These are phyloP conservation scores for Ophiocordyceps camponoti-leonardi DNA, from an alignment of 2,329 filamentous ascomycete species.

Conservation along the genomic window DNA sequence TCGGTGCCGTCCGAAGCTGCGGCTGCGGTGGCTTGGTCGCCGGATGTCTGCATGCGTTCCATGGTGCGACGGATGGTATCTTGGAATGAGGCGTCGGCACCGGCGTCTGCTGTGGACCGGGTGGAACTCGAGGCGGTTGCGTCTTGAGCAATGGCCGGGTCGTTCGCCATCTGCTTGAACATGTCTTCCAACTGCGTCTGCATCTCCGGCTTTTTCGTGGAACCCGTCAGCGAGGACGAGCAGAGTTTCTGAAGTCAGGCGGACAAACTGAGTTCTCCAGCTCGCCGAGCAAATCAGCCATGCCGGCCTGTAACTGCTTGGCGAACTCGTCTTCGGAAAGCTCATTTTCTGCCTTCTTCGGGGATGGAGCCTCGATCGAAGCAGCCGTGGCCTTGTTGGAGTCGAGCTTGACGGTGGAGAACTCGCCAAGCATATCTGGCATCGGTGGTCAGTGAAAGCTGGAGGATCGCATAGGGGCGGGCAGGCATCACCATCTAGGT, in stretches of 20 bases:
- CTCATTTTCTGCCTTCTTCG: slow-evolving; percentile 17
- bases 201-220: slow-evolving; percentile 46
- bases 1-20: slow-evolving; percentile 49
- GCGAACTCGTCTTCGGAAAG: slow-evolving; percentile 63
- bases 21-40: slow-evolving; percentile 68
- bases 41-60: slow-evolving; percentile 86
- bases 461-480: neutral
- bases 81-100: slow-evolving; percentile 53
- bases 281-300: slow-evolving; percentile 67
- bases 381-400: slow-evolving; percentile 8
- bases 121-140: slow-evolving; percentile 9
- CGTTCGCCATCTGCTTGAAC: slow-evolving; percentile 51
- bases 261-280: slow-evolving; percentile 40
- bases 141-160: slow-evolving; percentile 19
- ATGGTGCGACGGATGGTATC: slow-evolving; percentile 88
- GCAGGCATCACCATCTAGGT: slow-evolving; percentile 56
- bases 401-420: slow-evolving; percentile 45
- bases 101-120: slow-evolving; percentile 14
- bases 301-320: slow-evolving; percentile 73
- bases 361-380: slow-evolving; percentile 6
- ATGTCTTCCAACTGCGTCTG: slow-evolving; percentile 63
- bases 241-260: neutral
- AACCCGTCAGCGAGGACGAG: neutral
- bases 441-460: slow-evolving; percentile 2
- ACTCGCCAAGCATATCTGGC: slow-evolving; percentile 81